Conservation (phyloP, 306 rosid species). For the Gastrolobium villosum region DNA sequence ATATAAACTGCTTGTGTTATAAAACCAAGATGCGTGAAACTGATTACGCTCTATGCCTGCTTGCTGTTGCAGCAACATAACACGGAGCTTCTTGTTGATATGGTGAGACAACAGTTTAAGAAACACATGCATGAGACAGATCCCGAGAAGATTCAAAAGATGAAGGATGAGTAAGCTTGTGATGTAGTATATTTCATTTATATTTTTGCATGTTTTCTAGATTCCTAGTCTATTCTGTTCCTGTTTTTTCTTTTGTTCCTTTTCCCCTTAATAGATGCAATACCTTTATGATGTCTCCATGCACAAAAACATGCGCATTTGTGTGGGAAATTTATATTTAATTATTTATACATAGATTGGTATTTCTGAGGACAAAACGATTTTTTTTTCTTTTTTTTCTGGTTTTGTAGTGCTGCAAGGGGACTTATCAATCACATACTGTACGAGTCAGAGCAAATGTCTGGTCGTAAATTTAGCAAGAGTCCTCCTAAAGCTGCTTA, state of each 20-base stretch:
- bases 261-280: conserved; percentile 28
- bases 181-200: conserved; percentile 29
- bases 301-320: conserved; percentile 3
- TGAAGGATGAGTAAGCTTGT: conserved; percentile 89
- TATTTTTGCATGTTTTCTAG: conserved; percentile 38
- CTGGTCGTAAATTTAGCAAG: conserved; percentile 82
- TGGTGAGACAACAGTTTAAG: conserved; percentile 90
- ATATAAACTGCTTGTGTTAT: background rate
- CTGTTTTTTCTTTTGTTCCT: conserved; percentile 15
- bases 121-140: conserved; percentile 81
- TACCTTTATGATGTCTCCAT: conserved; percentile 30
- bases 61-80: conserved; percentile 75
- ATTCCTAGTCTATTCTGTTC: background rate
- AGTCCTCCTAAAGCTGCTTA: conserved; percentile 56
- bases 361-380: conserved; percentile 16
- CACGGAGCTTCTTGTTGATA: conserved; percentile 71
- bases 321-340: conserved; percentile 5
- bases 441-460: conserved; percentile 72
- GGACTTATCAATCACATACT: conserved; percentile 94
- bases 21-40: conserved; percentile 24
- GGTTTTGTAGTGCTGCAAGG: conserved; percentile 81
- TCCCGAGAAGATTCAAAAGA: conserved; percentile 84
- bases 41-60: conserved; percentile 21
- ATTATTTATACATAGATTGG: conserved; percentile 23
- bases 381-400: conserved; percentile 25